Base-by-base conservation (phyloP, 352 stramenopile genomes). In the Phytophthora tubulina region DNA sequence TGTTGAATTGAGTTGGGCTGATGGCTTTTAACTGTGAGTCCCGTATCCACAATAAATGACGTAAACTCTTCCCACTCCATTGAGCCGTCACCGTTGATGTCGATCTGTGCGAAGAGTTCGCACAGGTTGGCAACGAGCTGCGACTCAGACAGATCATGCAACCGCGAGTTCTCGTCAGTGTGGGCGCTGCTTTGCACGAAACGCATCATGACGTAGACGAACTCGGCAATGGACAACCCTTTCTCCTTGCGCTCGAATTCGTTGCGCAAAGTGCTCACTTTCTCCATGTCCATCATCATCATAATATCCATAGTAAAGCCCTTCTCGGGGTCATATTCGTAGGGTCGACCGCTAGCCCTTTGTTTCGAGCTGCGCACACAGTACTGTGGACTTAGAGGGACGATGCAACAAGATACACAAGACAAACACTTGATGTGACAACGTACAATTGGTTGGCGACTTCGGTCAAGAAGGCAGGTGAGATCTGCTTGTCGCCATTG, bases 41-140 rank as follows among this genome's bases (percentile, higher is more conserved):
- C 92, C 49, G 86, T 96, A 58, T 97, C 92, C 33, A 97, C 91
- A 59, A 97, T 96, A 75, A 96, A 97, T 13, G 81, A 92, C 53
- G 91, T 97, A 65, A 97, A 97, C 70, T 97, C 91, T 57, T 97
- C 90, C 92, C 91, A 97, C 70, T 97, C 91, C 88, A 97, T 94
- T n/a, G 88, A 92, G 3, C 90, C 91, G 68, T 97, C 91, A 50
- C 88, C 91, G 57, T 97, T 97, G 66, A 97, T 94, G 72, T 97
- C 92, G 56, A 97, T 97, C 71, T 97, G 89, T 27, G 88, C 91
- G 49, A 97, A 97, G 45, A 97, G 86, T 67, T 97, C 91, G 56
- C 85, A 95, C 13, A 97, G 71, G 44, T 97, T 93, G 6, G 89
- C 87, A 8, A 96, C 85, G 17, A 97, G 84, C 71, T 96, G 81